These are phyloP conservation scores for Verticillium nubilum DNA, from an alignment of 2,329 filamentous ascomycete genomes.

Conservation along the genomic window DNA sequence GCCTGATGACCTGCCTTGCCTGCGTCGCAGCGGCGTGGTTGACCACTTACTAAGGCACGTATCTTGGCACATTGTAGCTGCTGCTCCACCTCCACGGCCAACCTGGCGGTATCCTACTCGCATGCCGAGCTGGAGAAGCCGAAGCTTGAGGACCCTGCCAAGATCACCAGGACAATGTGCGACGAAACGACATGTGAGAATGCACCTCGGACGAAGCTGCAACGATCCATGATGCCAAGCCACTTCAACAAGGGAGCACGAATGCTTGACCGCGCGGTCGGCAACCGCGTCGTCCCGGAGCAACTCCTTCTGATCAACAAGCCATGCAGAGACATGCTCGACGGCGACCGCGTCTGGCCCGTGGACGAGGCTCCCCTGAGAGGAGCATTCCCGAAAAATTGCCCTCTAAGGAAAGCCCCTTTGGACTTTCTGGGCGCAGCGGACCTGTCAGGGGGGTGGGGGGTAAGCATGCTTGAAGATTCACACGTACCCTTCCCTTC, in stretches of 20 bases:
- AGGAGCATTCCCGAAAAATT: not conserved
- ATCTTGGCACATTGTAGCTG: conserved; percentile 58
- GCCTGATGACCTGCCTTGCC: too few species aligned
- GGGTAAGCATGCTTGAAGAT: not conserved
- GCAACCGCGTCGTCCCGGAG: conserved; percentile 35
- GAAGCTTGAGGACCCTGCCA: conserved; percentile 30
- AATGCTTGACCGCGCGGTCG: conserved; percentile 21
- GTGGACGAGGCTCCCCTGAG: too few species aligned
- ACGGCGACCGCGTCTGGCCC: conserved; percentile 35
- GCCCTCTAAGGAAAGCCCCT: too few species aligned
- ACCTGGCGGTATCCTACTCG: conserved; percentile 44
- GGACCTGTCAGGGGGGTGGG: too few species aligned
- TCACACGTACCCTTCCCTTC: not conserved
- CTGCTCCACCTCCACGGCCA: conserved; percentile 52
- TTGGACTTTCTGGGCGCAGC: too few species aligned
- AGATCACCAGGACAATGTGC: conserved; percentile 34
- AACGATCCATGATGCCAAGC: not conserved
- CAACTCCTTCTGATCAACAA: conserved; percentile 26
- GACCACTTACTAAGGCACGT: conserved; percentile 37
- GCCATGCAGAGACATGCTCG: conserved; percentile 29
- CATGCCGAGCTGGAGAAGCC: conserved; percentile 31
- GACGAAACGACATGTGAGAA: conserved; percentile 34
- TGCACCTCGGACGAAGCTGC: too few species aligned
- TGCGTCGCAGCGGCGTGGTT: too few species aligned
- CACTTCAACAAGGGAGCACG: conserved; percentile 15